Evolutionary conservation across 2,329 filamentous ascomycete species (phyloP), one percentile per base, ranked within the genome.

Genomic region (Colletotrichum cereale): DNA sequence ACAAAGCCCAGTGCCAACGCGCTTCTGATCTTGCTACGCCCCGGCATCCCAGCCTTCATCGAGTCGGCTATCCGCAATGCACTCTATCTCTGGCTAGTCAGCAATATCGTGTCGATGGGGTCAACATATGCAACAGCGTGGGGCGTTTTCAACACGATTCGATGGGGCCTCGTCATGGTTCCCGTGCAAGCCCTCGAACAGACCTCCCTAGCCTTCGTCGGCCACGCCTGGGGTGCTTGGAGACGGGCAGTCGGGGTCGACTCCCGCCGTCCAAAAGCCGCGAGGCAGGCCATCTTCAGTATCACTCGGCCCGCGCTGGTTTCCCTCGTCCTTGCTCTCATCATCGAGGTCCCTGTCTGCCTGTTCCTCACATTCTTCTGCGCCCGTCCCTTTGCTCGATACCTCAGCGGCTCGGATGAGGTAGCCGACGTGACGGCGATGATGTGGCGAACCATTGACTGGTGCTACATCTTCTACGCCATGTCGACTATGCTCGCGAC

Each of bases 151-250:
- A 92, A 88, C 66, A 93, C 91, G 0, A 93, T 94, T 52, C 86
- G 91, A 18, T 93, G 91, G 91, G 92, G 91, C 0, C 82, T 94
- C 0, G 82, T 94, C 38, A 94, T 94, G 91, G 90, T 93, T 0
- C 91, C 91, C 0, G 89, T 94, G 0, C 87, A 89, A 72, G 86
- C 91, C 0, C 82, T 93, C 0, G 91, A 94, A 78, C 88, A 88
- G 2, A 91, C 91, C 0, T 85, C 89, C 0, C 80, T 92, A 0
- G 84, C 89, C 0, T 93, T 93, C 75, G 84, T 92, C 21, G 90
- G 91, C 0, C 91, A 94, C 74, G 80, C 80, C 1, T 94, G 91
- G 91, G 91, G 91, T 0, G 73, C 78, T 0, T 86, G 83, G 82
- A 78, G 83, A n/a, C 71, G 76, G 8, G 55, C 36, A 0, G 74